Conservation (phyloP, 2,329 filamentous ascomycete genomes). For the Pestalotiopsis sp. region DNA sequence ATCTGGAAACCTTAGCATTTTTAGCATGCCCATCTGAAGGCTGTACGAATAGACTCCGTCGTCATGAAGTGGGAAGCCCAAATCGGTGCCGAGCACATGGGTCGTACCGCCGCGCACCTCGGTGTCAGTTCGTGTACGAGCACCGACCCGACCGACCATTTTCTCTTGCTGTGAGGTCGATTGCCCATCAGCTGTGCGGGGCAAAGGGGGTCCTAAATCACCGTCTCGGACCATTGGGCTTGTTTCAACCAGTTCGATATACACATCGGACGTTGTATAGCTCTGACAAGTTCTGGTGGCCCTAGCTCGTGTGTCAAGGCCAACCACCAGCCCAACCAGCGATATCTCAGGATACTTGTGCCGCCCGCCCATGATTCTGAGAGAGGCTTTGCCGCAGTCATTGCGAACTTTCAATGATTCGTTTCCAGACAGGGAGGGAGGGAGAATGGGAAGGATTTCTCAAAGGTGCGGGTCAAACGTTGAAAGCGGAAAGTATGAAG, state of each 20-base stretch:
- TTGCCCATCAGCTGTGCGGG: neutral
- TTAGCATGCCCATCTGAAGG: neutral
- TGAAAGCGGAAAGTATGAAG: neutral
- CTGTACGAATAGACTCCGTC: neutral
- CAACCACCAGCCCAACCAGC: neutral
- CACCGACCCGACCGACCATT: neutral
- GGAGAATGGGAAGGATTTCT: neutral
- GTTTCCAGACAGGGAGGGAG: neutral
- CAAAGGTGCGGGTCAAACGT: neutral
- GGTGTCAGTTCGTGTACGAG: neutral
- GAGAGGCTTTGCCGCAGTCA: neutral
- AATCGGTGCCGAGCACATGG: constrained; percentile 1
- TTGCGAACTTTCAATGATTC: neutral
- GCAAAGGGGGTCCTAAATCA: neutral
- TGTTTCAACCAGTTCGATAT: neutral
- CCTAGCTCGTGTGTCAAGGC: neutral
- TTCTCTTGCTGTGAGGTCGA: neutral
- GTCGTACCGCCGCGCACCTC: constrained; percentile 2
- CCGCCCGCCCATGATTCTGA: neutral
- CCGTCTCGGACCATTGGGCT: neutral
- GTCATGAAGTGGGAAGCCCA: neutral
- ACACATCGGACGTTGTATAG: constrained; percentile 2
- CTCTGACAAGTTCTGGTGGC: neutral
- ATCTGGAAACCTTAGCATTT: constrained; percentile 8
- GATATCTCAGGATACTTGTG: neutral